Evolutionary conservation across 2,329 filamentous ascomycete genomes (phyloP), one percentile per base, ranked within the genome.

Genomic region (Diaporthe vexans): DNA sequence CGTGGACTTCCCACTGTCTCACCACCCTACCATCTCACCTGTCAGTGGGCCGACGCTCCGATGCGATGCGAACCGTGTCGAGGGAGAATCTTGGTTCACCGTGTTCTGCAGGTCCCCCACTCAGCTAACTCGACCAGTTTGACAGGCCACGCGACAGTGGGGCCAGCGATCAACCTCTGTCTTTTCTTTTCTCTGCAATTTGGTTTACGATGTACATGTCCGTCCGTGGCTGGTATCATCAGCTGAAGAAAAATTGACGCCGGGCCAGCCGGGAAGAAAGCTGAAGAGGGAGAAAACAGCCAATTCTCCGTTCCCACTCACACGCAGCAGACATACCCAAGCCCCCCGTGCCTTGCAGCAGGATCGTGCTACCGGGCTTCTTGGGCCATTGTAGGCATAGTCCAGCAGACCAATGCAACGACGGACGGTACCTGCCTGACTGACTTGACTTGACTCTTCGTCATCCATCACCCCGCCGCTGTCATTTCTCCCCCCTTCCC

Each of bases 71-170:
- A 37, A 37, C 59, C 40, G 59, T 63, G 59, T 48, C 46, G 33
- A 51, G 48, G 46, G 46, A 33, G 46, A 51, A 33, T 51, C 61
- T 67, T 51, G 58, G 58, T 67, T 52, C 63, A 67, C 21, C 63
- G 19, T 29, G 21, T 67, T 67, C 19, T 19, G 15, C 58, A 29
- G 61, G 26, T n/a, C 46, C 63, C 63, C 46, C 43, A 67, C 61
- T 43, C 58, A 29, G 57, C 58, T 37, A 63, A 63, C 59, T 63
- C n/a, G 35, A 43, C 21, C 43, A 33, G 19, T 48, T 51, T 43
- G 26, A 51, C 59, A 67, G 63, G 63, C 63, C 63, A 67, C 48
- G 63, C 63, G 63, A 68, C 48, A 68, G 63, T 68, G 63, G 63
- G 63, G 46, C 17, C 24, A 6, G 1, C 2, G 48, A 68, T 68